Conservation (phyloP, 2,329 filamentous ascomycete genomes). For the Claviceps africana region DNA sequence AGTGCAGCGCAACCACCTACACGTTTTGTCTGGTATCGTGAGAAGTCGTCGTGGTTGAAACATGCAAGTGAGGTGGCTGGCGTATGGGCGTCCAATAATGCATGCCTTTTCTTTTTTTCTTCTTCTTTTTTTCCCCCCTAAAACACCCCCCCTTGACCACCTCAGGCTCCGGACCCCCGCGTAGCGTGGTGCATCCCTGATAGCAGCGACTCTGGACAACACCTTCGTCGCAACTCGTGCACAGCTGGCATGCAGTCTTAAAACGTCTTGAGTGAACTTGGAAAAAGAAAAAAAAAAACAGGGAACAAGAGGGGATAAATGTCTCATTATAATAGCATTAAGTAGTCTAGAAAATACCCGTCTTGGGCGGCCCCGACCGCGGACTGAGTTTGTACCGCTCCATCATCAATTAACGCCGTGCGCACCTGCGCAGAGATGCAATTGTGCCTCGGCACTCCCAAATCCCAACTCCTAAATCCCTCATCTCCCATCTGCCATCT, state of each 20-base stretch:
- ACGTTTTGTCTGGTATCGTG: neutral
- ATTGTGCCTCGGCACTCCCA: neutral
- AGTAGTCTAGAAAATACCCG: neutral
- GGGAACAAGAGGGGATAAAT: neutral
- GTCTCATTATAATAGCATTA: slow-evolving; percentile 2
- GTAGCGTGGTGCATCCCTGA: neutral
- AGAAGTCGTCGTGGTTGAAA: neutral
- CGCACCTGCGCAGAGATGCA: slow-evolving; percentile 2
- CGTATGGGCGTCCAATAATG: no score
- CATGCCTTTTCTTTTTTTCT: neutral
- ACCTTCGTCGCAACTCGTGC: no score
- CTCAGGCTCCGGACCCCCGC: neutral
- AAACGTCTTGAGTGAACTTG: neutral
- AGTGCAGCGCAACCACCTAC: neutral
- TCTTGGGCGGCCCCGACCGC: slow-evolving; percentile 4
- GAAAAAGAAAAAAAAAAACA: neutral
- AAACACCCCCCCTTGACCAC: neutral
- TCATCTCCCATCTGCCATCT: no score
- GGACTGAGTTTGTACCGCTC: slow-evolving; percentile 12
- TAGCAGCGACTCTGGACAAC: neutral
- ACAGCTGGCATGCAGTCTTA: neutral
- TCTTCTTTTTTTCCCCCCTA: no score
- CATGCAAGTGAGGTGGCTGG: slow-evolving; percentile 5
- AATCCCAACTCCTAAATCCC: neutral
- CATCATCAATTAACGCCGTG: slow-evolving; percentile 16